Base-by-base conservation (phyloP, 2,329 filamentous ascomycete genomes). In the Phoma herbarum region DNA sequence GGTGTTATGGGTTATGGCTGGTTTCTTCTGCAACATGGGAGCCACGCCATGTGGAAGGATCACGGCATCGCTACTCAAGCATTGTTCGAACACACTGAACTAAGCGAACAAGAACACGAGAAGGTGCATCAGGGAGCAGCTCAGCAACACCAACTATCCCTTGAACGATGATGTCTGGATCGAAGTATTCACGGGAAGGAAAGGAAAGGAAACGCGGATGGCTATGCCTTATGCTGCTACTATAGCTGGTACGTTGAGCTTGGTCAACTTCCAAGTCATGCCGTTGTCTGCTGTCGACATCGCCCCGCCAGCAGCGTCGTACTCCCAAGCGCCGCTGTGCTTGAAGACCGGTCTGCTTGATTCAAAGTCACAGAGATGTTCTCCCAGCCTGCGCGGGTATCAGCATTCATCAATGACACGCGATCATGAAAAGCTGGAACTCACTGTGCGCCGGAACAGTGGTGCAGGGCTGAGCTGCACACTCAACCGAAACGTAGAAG, bases 401-500 rank as follows among this genome's bases (percentile, higher is more conserved):
- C 29, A 62, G 53, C 18, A 14, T 10, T 12, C 16, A 16, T 35
- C 16, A 3, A 1, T 16, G 5, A 16, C 22, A 10, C 7, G 7
- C 12, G 11, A 5, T 20, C 6, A 20, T 6, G 25, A 35, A 45
- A 8, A 35, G 41, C 4, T 28, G 2, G 4, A 28, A 63, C 66
- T 16, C 67, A 70, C 67, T 68, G 47, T 70, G 67, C 26, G 66
- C 67, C 9, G 63, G 60, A 31, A 58, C 61, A 33, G 64, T 35
- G 7, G 61, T 53, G 41, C 66, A 70, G 43, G 58, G 58, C 51
- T 55, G 56, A 10, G 58, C 41, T 33, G 64, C 64, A 52, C 66
- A 68, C 43, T 70, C 66, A 33, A 67, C 60, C 5, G 67, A 68
- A 20, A 69, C 52, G 42, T 68, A 70, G 42, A 70, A 69, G 25